Evolutionary conservation across 768 basidiomycete species (phyloP).

Genomic region (Amanita muscaria): DNA sequence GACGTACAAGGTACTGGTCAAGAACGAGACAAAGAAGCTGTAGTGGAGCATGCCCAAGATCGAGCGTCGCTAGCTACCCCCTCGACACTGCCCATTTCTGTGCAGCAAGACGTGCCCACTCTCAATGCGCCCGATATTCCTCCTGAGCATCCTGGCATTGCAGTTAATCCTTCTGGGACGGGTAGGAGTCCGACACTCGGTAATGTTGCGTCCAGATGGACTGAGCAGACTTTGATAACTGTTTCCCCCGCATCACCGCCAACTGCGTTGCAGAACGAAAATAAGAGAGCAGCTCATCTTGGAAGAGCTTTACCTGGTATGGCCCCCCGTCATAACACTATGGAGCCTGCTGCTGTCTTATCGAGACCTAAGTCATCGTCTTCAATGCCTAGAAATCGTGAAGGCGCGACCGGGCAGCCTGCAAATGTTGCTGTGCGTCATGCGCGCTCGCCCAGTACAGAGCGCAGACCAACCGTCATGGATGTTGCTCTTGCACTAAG

Average conservation of each 20-base stretch:
- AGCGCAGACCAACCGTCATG: constrained; percentile 67
- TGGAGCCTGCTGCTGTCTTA: neutral
- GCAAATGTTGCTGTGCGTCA: constrained; percentile 31
- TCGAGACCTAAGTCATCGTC: neutral
- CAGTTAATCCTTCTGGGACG: too few relatives aligned
- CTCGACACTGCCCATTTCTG: too few relatives aligned
- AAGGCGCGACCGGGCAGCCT: constrained; percentile 17
- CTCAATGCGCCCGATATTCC: too few relatives aligned
- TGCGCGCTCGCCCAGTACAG: constrained; percentile 56
- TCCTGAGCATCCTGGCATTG: too few relatives aligned
- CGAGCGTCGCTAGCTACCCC: neutral
- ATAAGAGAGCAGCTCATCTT: constrained; percentile 6
- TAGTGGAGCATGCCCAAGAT: neutral
- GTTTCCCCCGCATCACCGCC: constrained; percentile 2
- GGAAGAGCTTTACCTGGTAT: constrained; percentile 37
- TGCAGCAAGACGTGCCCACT: too few relatives aligned
- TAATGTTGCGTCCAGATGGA: neutral
- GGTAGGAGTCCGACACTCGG: neutral
- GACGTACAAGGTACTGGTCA: constrained; percentile 3
- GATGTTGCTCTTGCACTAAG: constrained; percentile 61
- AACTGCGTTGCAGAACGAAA: neutral
- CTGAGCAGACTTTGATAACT: neutral
- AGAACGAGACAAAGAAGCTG: neutral
- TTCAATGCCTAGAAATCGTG: constrained; percentile 5
- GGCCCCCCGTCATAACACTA: constrained; percentile 9